Base-by-base conservation (phyloP, 441 rosid genomes). In the Monsonia emarginata region DNA sequence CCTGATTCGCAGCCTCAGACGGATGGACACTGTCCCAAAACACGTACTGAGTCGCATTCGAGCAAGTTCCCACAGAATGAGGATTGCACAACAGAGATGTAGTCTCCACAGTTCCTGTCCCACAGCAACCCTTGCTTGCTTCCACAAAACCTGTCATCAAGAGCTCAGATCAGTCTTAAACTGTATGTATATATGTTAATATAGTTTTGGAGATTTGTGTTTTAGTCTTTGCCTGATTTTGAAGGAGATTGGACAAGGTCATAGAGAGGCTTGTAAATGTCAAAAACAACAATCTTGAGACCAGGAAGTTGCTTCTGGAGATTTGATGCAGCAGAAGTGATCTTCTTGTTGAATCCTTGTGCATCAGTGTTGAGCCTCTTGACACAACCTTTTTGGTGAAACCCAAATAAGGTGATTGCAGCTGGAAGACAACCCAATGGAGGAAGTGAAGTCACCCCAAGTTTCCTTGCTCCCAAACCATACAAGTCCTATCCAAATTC, bases 21-120 rank as follows among this genome's bases (percentile, higher is more conserved):
- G 97, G 97, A 76, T 90, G 98, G 25, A 90, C 89, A 70, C 89
- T 79, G 79, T 94, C 97, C 85, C 89, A 94, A 68, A 94, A 94
- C 78, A 94, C 93, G 69, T 84, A 89, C 74, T 87, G 87, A 16
- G 85, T 76, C 27, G 97, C 97, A 76, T 88, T 88, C 3, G 95
- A 10, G 50, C 98, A 94, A 52, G 97, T 88, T 67, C 98, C 96
- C 1, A 44, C 67, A 0, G 96, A 74, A 54, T 78, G 78, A 1
- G 86, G 80, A 72, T 94, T 89, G 85, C 98, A 94, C 79, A 91
- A 73, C 57, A 90, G 65, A 24, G 67, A 36, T 0, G 97, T 88
- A 28, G 88, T 85, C 82, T 89, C 97, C 0, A 85, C 74, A 2
- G 79, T 80, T 64, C 98, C 96, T 28, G 97, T 86, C 67, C 96